Conservation (phyloP, 1,284 basidiomycete genomes). For the Cutaneotrichosporon sp. region DNA sequence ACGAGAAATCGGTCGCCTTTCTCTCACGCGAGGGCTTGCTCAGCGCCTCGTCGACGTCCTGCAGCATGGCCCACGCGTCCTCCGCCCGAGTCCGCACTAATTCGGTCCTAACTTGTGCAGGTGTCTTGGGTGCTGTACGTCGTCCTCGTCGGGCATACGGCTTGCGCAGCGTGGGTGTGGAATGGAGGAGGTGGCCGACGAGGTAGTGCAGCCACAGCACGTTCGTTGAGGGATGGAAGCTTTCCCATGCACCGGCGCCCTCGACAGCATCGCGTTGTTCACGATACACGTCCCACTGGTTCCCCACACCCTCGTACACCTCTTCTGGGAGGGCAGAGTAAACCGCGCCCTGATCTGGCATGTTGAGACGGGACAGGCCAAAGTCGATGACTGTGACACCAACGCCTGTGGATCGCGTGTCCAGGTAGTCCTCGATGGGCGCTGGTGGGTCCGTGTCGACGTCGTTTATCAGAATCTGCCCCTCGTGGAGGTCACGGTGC, state of each 20-base stretch:
- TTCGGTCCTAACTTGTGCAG: background rate
- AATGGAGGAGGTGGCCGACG: constrained; percentile 33
- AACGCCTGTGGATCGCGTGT: constrained; percentile 59
- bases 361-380: constrained; percentile 78
- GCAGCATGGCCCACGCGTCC: constrained; percentile 22
- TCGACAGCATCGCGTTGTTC: constrained; percentile 65
- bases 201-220: constrained; percentile 50
- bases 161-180: constrained; percentile 32
- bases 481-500: constrained; percentile 97
- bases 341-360: constrained; percentile 3
- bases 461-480: constrained; percentile 81
- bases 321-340: constrained; percentile 64
- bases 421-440: constrained; percentile 23
- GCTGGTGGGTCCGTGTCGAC: constrained; percentile 38
- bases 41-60: constrained; percentile 13
- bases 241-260: constrained; percentile 6
- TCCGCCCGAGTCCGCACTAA: constrained; percentile 12
- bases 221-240: constrained; percentile 19
- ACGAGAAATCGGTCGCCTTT: background rate
- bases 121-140: background rate
- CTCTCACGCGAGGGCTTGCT: background rate
- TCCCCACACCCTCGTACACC: constrained; percentile 77
- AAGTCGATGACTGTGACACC: constrained; percentile 88
- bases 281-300: constrained; percentile 93
- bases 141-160: constrained; percentile 21